Percentiles rank a stretch among this genome's conserved stretches.
These are phyloP conservation scores for Neonectria neomacrospora DNA, from an alignment of 2,329 filamentous ascomycete genomes.

Conservation along the genomic window DNA sequence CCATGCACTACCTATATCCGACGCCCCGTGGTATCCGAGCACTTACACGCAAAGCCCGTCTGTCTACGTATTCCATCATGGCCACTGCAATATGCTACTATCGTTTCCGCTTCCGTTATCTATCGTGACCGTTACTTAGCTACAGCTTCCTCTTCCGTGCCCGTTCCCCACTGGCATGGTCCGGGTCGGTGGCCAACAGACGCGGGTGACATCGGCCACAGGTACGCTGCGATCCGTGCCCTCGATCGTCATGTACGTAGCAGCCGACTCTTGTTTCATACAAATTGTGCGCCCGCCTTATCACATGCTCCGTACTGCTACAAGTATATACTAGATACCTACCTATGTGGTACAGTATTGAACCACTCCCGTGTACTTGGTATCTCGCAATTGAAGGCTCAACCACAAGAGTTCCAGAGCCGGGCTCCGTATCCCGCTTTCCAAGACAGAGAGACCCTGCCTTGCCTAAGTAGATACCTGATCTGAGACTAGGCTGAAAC, in stretches of 20 bases:
- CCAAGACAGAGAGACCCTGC: too few species aligned
- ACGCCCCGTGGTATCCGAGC: slow-evolving; percentile 13
- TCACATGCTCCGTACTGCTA: not conserved
- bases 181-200: not conserved
- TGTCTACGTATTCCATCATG: not conserved
- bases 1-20: slow-evolving; percentile 6
- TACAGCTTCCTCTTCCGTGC: not conserved
- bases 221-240: slow-evolving; percentile 8
- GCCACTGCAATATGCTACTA: too few species aligned
- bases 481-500: not conserved
- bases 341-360: too few species aligned
- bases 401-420: not conserved
- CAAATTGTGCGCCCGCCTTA: slow-evolving; percentile 20
- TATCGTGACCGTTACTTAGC: too few species aligned
- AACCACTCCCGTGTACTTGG: not conserved
- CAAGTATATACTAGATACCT: too few species aligned
- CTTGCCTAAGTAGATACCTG: too few species aligned
- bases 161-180: not conserved
- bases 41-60: not conserved
- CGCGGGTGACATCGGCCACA: not conserved
- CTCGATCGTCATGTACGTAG: slow-evolving; percentile 9
- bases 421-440: too few species aligned
- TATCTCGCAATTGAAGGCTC: not conserved
- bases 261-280: slow-evolving; percentile 26
- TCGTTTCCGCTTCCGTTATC: not conserved